Evolutionary conservation across 2,329 filamentous ascomycete genomes (phyloP).

Genomic region (Capronia epimyces): DNA sequence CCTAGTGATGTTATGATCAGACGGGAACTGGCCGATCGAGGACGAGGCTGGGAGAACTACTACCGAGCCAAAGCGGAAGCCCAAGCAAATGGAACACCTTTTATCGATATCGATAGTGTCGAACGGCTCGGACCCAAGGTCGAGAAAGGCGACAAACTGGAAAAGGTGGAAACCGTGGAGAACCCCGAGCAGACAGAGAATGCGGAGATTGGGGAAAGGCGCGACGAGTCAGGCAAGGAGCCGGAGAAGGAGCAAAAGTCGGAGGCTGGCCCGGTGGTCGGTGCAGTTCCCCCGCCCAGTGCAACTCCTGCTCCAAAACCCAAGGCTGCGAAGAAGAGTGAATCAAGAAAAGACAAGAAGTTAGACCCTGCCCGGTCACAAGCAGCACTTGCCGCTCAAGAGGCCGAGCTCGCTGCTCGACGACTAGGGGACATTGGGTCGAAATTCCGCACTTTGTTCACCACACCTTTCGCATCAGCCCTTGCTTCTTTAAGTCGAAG

Average conservation of each 20-base stretch:
- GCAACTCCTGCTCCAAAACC: constrained; percentile 13
- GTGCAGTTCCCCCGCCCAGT: constrained; percentile 6
- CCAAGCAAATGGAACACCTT: constrained; percentile 47
- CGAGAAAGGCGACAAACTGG: constrained; percentile 12
- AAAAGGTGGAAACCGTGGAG: constrained; percentile 14
- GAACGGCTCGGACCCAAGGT: constrained; percentile 11
- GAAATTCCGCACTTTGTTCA: constrained; percentile 37
- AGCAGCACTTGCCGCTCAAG: constrained; percentile 41
- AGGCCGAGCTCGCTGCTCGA: constrained; percentile 37
- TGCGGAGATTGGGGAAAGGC: not conserved
- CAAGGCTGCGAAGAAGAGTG: constrained; percentile 47
- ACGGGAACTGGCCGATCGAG: constrained; percentile 56
- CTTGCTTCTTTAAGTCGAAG: constrained; percentile 29
- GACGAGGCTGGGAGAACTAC: constrained; percentile 50
- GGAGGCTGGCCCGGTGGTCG: not conserved
- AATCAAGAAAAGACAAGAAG: constrained; percentile 55
- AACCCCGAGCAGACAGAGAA: constrained; percentile 5
- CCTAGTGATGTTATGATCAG: constrained; percentile 63
- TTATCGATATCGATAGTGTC: constrained; percentile 49
- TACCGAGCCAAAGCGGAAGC: constrained; percentile 47
- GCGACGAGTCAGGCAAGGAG: not conserved
- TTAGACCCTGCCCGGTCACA: constrained; percentile 40
- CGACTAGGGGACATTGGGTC: constrained; percentile 37
- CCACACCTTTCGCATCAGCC: constrained; percentile 26
- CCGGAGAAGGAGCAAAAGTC: constrained; percentile 40